Base-by-base conservation (phyloP, 2,329 filamentous ascomycete species). In the Monosporascus sp. region DNA sequence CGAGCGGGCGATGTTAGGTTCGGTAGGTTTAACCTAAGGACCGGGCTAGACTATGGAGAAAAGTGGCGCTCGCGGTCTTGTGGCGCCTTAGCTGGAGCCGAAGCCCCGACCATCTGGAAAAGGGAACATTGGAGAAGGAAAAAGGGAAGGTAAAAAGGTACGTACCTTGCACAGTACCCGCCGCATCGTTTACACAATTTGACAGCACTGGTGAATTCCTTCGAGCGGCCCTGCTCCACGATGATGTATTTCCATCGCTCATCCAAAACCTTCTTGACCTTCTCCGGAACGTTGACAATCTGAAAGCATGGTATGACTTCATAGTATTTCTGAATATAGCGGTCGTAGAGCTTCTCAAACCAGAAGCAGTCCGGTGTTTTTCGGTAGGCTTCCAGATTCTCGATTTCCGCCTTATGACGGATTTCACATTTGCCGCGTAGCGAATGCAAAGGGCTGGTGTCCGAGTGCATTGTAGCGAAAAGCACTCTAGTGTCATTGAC, bases 401-500 rank as follows among this genome's bases (percentile, higher is more conserved):
- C 74, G 56, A 97, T 93, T 69, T 97, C 91, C 59, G 86, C 88
- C 63, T 90, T 86, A 76, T 99, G 94, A 70, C 83, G 81, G 70
- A 99, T 94, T 60, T 87, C 84, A 72, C 93, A 97, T 75, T 95
- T 96, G 61, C 94, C 94, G 66, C 94, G 90, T 62, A 99, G 78
- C 46, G 94, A 91, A 49, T 91, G 91, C 64, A 99, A 79, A 54
- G 94, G 94, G 69, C 91, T 96, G 57, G 91, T 88, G 76, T 99
- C 94, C 26, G 94, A 97, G 73, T 99, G 94, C 94, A 99, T 99
- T 31, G 94, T 96, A 58, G 91, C 93, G 73, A 93, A 97, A 50
- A 99, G 85, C 64, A 93, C 80, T 57, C 94, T 88, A 55, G 90
- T 93, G 77, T 99, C 94, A 69, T 89, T 87, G 62, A 90, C 87